phyloP scores from a whole-genome alignment of 2,329 filamentous ascomycete genomes.

The Aspergillus thermomutatus region DNA sequence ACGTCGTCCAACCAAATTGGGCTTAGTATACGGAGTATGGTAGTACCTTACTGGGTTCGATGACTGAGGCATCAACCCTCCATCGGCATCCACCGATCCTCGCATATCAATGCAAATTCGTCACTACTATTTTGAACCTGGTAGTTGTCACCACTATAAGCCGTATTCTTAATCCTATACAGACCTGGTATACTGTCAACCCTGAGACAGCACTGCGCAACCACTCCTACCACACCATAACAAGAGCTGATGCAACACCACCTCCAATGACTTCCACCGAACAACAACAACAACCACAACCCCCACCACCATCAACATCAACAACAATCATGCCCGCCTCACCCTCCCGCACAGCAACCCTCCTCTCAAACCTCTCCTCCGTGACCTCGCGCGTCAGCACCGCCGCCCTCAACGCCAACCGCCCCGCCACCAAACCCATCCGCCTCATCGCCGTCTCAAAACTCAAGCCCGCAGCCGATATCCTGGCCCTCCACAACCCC shows the following conservation, averaged over 20 bases:
- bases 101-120: not conserved
- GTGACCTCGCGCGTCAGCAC: conserved; percentile 59
- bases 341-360: conserved; percentile 59
- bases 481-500: conserved; percentile 72
- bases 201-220: not conserved
- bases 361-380: conserved; percentile 60
- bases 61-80: not conserved
- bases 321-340: conserved; percentile 50
- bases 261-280: conserved; percentile 11
- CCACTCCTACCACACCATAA: not conserved
- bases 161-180: not conserved
- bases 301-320: conserved; percentile 15
- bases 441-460: conserved; percentile 95
- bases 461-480: conserved; percentile 87
- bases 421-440: conserved; percentile 21
- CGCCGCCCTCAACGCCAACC: conserved; percentile 37
- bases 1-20: too few relatives aligned
- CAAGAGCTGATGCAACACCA: not conserved
- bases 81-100: not conserved
- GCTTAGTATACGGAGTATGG: too few relatives aligned
- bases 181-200: not conserved
- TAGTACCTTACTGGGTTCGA: not conserved
- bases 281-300: conserved; percentile 10
- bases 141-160: not conserved
- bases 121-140: not conserved